phyloP scores from a whole-genome alignment of 2,329 filamentous ascomycete genomes.

The Monilinia vaccinii-corymbosi region DNA sequence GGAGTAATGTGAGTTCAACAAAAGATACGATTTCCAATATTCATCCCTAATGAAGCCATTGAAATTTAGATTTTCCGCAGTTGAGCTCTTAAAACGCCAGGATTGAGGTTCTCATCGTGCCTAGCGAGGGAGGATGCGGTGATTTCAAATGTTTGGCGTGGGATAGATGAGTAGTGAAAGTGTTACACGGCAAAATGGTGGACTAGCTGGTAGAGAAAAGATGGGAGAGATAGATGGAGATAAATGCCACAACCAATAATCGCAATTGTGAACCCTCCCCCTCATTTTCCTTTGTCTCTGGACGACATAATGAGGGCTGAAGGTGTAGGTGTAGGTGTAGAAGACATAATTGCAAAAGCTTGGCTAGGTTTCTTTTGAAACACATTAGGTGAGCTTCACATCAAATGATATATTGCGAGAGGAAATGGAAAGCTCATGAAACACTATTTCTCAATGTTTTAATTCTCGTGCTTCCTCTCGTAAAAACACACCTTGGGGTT shows the following conservation, averaged over 20 bases:
- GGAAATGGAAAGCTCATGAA: neutral
- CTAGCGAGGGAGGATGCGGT: conserved; percentile 9
- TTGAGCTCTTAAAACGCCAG: too few species aligned
- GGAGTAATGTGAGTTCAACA: too few species aligned
- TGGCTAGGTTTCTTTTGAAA: neutral
- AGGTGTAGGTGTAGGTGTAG: neutral
- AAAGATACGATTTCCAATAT: too few species aligned
- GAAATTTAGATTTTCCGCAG: too few species aligned
- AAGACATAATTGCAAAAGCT: neutral
- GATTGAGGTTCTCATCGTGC: conserved; percentile 25
- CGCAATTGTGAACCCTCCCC: conserved; percentile 1
- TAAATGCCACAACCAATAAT: conserved; percentile 4
- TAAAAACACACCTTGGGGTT: neutral
- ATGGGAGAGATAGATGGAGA: neutral
- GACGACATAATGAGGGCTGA: neutral
- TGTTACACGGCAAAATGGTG: neutral
- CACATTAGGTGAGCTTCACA: neutral
- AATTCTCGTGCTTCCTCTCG: neutral
- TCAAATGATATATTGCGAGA: neutral
- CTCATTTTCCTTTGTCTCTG: neutral
- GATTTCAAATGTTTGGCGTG: neutral
- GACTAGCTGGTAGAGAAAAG: neutral
- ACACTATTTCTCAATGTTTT: too few species aligned
- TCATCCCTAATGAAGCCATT: too few species aligned
- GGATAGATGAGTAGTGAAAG: neutral